A percentile compares a stretch with the other conserved stretches of the same genome.
Evolutionary conservation across 1,284 basidiomycete genomes (phyloP).

Genomic region (Cutaneotrichosporon arboriforme): DNA sequence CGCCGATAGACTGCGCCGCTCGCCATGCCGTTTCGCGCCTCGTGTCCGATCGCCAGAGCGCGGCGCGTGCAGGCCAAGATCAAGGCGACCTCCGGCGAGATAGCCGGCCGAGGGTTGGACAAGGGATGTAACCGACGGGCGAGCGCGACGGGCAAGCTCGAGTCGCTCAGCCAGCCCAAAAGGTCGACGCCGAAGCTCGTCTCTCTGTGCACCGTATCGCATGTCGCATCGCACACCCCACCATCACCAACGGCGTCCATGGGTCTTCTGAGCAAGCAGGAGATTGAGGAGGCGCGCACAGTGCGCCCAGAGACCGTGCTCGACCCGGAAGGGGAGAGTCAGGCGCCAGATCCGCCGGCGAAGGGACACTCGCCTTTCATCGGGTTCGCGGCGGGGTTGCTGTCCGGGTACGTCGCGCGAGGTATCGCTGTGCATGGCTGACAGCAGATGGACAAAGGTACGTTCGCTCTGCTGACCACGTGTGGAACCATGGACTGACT

Average conservation of each 20-base stretch:
- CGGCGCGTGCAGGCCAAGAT: no score
- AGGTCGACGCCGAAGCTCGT: no score
- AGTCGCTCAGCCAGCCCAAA: neutral
- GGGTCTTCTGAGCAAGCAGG: neutral
- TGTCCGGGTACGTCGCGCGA: slow-evolving; percentile 33
- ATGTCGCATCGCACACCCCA: neutral
- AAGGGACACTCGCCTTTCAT: slow-evolving; percentile 36
- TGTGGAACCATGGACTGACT: neutral
- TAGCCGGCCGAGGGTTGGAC: no score
- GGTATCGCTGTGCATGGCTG: slow-evolving; percentile 1
- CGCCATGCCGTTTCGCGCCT: no score
- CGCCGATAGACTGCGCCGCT: no score
- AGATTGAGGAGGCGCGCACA: neutral
- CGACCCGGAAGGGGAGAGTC: slow-evolving; percentile 16
- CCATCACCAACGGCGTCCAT: neutral
- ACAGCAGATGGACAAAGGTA: slow-evolving; percentile 30
- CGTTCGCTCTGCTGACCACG: neutral
- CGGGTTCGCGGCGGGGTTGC: slow-evolving; percentile 45
- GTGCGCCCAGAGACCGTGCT: slow-evolving; percentile 15
- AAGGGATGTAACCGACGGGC: neutral
- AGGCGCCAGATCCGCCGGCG: neutral
- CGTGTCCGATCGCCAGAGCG: no score
- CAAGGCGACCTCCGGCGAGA: no score
- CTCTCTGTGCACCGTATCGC: neutral
- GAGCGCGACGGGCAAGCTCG: neutral